Conservation (phyloP, 1,284 basidiomycete species). For the Agroathelia rolfsii region DNA sequence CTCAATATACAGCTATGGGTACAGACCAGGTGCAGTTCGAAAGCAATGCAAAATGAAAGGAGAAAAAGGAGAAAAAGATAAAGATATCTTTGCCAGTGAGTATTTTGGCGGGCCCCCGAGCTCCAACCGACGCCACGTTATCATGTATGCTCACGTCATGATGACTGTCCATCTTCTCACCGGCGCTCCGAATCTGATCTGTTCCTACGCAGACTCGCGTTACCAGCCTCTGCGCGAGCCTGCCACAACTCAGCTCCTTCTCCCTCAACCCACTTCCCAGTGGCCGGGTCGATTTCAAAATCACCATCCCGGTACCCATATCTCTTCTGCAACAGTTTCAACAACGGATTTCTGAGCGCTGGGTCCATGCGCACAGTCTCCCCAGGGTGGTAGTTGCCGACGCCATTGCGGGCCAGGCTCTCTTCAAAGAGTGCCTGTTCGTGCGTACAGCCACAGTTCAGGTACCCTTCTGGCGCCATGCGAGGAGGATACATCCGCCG, state of each 20-base stretch:
- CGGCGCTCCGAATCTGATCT: constrained; percentile 17
- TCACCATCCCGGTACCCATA: constrained; percentile 78
- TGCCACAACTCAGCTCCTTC: constrained; percentile 59
- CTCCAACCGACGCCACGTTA: too few species aligned
- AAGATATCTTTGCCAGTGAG: too few species aligned
- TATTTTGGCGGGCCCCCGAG: too few species aligned
- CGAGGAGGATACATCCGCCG: constrained; percentile 68
- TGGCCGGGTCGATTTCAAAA: constrained; percentile 57
- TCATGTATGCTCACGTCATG: background rate
- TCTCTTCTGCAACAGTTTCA: constrained; percentile 56
- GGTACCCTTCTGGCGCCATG: constrained; percentile 61
- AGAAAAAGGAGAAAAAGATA: too few species aligned
- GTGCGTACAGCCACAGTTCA: constrained; percentile 76
- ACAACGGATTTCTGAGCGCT: constrained; percentile 65
- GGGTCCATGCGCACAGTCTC: constrained; percentile 82
- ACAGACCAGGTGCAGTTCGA: too few species aligned
- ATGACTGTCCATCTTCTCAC: constrained; percentile 8
- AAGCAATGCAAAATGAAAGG: too few species aligned
- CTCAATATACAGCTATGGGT: too few species aligned
- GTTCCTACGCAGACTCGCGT: constrained; percentile 24
- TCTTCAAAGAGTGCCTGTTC: constrained; percentile 80
- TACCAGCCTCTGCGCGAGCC: constrained; percentile 35
- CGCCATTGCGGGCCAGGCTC: constrained; percentile 62
- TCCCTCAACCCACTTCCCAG: constrained; percentile 53
- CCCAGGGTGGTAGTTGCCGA: constrained; percentile 73